Conservation (phyloP, 2,329 filamentous ascomycete genomes). For the Diaporthe sp. region DNA sequence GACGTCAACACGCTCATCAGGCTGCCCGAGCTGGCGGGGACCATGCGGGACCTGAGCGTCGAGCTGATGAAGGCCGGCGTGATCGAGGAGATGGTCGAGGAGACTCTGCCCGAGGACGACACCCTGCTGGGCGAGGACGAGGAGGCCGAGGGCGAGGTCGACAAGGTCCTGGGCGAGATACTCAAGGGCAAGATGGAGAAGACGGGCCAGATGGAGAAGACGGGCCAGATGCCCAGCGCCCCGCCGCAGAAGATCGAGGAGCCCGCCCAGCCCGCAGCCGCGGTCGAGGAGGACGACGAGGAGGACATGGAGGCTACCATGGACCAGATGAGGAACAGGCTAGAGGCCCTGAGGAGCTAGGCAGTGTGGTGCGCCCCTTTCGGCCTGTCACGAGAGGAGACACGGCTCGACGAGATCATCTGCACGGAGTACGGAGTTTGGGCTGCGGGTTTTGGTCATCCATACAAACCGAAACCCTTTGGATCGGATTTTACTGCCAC, state of each 20-base stretch:
- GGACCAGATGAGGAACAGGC: conserved; percentile 90
- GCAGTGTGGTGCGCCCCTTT: neutral
- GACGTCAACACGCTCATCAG: conserved; percentile 90
- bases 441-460: conserved; percentile 25
- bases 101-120: conserved; percentile 81
- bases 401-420: conserved; percentile 18
- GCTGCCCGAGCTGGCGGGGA: conserved; percentile 86
- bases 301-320: conserved; percentile 91
- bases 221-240: conserved; percentile 63
- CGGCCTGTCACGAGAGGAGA: neutral
- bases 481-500: conserved; percentile 1
- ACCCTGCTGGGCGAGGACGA: conserved; percentile 78
- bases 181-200: conserved; percentile 84
- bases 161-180: conserved; percentile 92
- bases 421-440: conserved; percentile 34
- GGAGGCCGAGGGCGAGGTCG: conserved; percentile 82
- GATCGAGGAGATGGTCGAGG: conserved; percentile 96
- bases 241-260: conserved; percentile 64
- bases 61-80: conserved; percentile 96
- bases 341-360: conserved; percentile 91
- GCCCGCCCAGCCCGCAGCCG: conserved; percentile 59
- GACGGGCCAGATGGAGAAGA: conserved; percentile 69
- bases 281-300: conserved; percentile 76
- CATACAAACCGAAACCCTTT: conserved; percentile 6
- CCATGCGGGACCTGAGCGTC: conserved; percentile 87